phyloP scores from a whole-genome alignment of 2,329 filamentous ascomycete species.

The Pestalotiopsis sp. region DNA sequence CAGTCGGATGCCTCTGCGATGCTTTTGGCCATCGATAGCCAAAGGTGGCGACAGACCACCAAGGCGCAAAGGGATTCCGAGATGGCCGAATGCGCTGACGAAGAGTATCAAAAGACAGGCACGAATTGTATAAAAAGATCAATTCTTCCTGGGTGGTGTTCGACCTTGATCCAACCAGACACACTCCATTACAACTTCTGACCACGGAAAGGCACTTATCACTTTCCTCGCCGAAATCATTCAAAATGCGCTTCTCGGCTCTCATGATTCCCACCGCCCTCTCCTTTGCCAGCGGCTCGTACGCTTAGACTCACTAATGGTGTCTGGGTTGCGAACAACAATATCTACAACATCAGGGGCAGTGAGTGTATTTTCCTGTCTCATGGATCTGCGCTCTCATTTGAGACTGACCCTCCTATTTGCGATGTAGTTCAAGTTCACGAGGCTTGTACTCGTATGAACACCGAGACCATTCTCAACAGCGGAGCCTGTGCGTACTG shows the following conservation, averaged over 20 bases:
- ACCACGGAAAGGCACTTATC: not conserved
- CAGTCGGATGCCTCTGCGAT: too few species aligned
- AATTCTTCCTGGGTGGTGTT: not conserved
- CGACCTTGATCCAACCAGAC: too few species aligned
- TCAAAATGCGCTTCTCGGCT: constrained; percentile 7
- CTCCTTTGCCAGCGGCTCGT: not conserved
- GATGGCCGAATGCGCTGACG: too few species aligned
- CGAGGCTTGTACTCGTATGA: constrained; percentile 7
- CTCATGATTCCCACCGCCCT: constrained; percentile 2
- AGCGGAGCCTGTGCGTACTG: constrained; percentile 5
- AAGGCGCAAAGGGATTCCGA: too few species aligned
- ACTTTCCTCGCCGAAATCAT: not conserved
- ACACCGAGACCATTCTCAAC: not conserved
- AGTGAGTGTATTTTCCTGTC: not conserved
- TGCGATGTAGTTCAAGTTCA: not conserved
- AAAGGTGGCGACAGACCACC: too few species aligned
- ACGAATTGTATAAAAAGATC: not conserved
- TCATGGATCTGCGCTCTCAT: not conserved
- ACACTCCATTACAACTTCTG: not conserved
- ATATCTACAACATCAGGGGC: not conserved
- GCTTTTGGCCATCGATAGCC: too few species aligned
- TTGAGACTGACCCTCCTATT: not conserved
- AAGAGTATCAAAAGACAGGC: too few species aligned
- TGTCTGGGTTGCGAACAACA: constrained; percentile 9
- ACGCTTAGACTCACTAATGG: not conserved